These are phyloP conservation scores for Meredithiella fracta DNA, from an alignment of 2,329 filamentous ascomycete genomes.

Conservation along the genomic window DNA sequence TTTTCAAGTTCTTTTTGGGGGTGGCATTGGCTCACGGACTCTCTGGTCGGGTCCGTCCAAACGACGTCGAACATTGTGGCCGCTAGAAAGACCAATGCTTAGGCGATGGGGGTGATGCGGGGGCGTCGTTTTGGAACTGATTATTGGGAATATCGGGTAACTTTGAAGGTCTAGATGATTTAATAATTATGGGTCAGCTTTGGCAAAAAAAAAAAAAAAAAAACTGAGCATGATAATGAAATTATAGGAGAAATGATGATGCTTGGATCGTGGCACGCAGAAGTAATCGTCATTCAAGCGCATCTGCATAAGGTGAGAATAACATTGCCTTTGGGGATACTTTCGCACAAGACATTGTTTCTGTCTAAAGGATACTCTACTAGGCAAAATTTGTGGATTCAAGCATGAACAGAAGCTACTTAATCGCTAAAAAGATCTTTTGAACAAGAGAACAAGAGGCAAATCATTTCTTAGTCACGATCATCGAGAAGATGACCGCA, in stretches of 20 bases:
- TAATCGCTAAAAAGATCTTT: background rate
- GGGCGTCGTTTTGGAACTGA: background rate
- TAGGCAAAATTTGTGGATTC: constrained; percentile 4
- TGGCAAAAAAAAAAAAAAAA: background rate
- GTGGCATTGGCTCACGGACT: constrained; percentile 36
- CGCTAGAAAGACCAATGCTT: background rate
- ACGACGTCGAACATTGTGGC: constrained; percentile 39
- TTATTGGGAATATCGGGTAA: background rate
- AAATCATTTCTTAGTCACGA: no score
- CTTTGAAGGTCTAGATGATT: background rate
- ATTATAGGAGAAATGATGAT: no score
- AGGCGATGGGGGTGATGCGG: background rate
- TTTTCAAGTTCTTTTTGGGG: constrained; percentile 31
- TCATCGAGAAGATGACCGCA: background rate
- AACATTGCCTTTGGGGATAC: background rate
- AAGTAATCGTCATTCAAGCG: background rate
- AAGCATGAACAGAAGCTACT: background rate
- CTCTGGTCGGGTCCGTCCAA: constrained; percentile 39
- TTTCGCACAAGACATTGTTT: background rate
- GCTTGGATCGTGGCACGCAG: background rate
- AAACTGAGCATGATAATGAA: background rate
- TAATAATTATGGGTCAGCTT: background rate
- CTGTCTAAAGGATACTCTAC: background rate
- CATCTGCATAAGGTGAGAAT: background rate
- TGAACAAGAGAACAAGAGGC: background rate